A percentile compares a stretch with the other conserved stretches of the same genome.
phyloP scores from a whole-genome alignment of 1,139 yeast species.

The Hyphopichia buzzinii region DNA sequence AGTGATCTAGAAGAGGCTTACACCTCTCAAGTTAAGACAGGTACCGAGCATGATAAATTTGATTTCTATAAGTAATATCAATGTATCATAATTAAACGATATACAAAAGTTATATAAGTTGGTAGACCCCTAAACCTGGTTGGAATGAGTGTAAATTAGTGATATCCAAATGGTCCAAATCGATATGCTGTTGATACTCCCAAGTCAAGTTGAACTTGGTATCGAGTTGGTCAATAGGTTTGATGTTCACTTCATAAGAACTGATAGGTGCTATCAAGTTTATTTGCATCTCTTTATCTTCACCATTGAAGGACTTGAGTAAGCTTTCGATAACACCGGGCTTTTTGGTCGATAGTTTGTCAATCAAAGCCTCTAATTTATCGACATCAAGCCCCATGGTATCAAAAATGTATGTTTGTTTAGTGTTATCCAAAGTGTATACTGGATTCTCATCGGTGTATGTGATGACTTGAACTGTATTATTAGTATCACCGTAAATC shows the following conservation, averaged over 20 bases:
- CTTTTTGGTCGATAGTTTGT: slow-evolving; percentile 2
- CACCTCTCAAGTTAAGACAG: slow-evolving; percentile 92
- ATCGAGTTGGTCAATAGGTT: slow-evolving; percentile 11
- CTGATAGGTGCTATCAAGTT: slow-evolving; percentile 49
- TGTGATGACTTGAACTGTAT: slow-evolving; percentile 16
- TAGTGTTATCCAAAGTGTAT: slow-evolving; percentile 5
- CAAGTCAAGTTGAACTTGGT: slow-evolving; percentile 32
- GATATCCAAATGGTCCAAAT: slow-evolving; percentile 67
- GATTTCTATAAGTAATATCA: slow-evolving; percentile 80
- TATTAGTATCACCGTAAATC: slow-evolving; percentile 52
- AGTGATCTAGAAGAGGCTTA: slow-evolving; percentile 97
- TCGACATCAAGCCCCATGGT: slow-evolving; percentile 53
- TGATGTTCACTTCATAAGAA: slow-evolving; percentile 31
- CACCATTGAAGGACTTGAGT: slow-evolving; percentile 5
- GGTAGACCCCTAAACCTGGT: slow-evolving; percentile 62
- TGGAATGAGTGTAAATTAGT: slow-evolving; percentile 39
- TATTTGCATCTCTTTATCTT: slow-evolving; percentile 13
- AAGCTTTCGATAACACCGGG: not conserved
- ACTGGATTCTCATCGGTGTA: slow-evolving; percentile 13
- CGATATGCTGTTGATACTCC: slow-evolving; percentile 51
- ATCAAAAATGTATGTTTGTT: slow-evolving; percentile 39
- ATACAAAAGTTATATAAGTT: slow-evolving; percentile 20
- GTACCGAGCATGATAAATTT: slow-evolving; percentile 93
- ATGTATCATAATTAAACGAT: slow-evolving; percentile 1
- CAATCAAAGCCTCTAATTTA: slow-evolving; percentile 18